A percentile compares a stretch with the other conserved stretches of the same genome.
Evolutionary conservation across 805 yeast genomes (phyloP).

Genomic region (Metschnikowia cerradonensis): DNA sequence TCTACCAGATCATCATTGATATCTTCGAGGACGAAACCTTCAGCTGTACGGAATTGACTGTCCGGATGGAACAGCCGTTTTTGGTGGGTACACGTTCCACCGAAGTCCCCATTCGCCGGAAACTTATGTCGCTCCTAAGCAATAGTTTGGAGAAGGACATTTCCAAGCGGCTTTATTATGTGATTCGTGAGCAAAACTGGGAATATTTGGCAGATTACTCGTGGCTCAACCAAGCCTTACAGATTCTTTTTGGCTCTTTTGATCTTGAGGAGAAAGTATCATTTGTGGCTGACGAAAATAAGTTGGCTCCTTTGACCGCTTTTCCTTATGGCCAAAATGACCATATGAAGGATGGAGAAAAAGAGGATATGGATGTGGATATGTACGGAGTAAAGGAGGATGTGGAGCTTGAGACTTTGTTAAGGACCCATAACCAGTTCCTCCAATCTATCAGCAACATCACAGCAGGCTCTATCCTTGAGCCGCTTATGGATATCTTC

Average conservation of each 20-base stretch:
- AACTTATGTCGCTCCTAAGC: slow-evolving; percentile 74
- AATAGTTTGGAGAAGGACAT: slow-evolving; percentile 74
- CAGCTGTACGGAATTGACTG: slow-evolving; percentile 82
- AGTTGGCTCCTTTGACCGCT: slow-evolving; percentile 49
- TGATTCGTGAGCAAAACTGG: slow-evolving; percentile 96
- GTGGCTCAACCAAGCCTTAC: slow-evolving; percentile 93
- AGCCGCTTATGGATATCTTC: slow-evolving; percentile 74
- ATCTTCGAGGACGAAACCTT: slow-evolving; percentile 78
- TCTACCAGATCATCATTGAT: slow-evolving; percentile 81
- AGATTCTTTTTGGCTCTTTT: slow-evolving; percentile 76
- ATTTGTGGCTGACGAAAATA: slow-evolving; percentile 46
- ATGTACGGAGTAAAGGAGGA: slow-evolving; percentile 26
- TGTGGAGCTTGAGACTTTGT: slow-evolving; percentile 18
- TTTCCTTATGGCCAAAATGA: slow-evolving; percentile 23
- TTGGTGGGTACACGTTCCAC: slow-evolving; percentile 86
- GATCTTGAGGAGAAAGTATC: slow-evolving; percentile 46
- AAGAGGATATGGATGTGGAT: slow-evolving; percentile 12
- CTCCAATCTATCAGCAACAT: slow-evolving; percentile 26
- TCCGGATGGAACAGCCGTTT: slow-evolving; percentile 94
- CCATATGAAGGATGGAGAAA: background rate
- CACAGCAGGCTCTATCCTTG: slow-evolving; percentile 58
- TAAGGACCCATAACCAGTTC: slow-evolving; percentile 28
- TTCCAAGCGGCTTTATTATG: slow-evolving; percentile 75
- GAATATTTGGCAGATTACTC: slow-evolving; percentile 88
- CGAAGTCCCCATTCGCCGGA: slow-evolving; percentile 68